Evolutionary conservation across 2,329 filamentous ascomycete species (phyloP), one percentile per base, ranked within the genome.

Genomic region (Pleoardoris graminearum): DNA sequence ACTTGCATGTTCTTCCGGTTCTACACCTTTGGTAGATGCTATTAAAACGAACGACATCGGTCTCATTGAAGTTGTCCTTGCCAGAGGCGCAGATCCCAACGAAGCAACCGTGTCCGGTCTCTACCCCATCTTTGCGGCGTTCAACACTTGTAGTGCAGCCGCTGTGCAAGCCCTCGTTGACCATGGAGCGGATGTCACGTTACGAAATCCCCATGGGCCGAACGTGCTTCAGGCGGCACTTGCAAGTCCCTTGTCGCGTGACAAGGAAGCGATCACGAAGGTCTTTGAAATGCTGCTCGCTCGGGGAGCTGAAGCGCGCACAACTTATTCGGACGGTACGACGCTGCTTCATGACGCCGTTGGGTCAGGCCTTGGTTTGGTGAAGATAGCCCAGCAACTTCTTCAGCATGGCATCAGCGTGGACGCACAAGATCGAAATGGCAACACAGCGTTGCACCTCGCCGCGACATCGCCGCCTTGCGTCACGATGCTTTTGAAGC

Each of bases 1-100:
- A 5, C 63, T 68, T n/a, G 62, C 66, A 4, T 71, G 68, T 36
- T 66, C 68, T 37, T 58, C 68, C 1, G 66, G 70, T 37, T 70
- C 68, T 1, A 70, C 67, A 1, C 60, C 69, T 1, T 51, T 72
- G 21, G 52, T 72, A 2, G 69, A 70, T 35, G 65, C 67, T 0
- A 67, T 72, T 53, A 70, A 70, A 51, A 60, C 57, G 35, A 51
- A 68, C 19, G 66, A 71, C 42, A 41, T 50, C 1, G 47, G 51
- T 12, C 41, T 72, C 16, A 68, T 67, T 1, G 61, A 65, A 39
- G 65, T 69, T 62, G 65, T 72, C 44, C 41, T 72, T 4, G 59
- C 61, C 14, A 66, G 63, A 43, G 69, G 66, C 22, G 62, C 63
- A 5, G 66, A 71, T 48, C 63, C 68, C 12, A 66, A 70, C 39